phyloP scores from a whole-genome alignment of 1,284 basidiomycete species.

The Ceraceosorus bombacis region DNA sequence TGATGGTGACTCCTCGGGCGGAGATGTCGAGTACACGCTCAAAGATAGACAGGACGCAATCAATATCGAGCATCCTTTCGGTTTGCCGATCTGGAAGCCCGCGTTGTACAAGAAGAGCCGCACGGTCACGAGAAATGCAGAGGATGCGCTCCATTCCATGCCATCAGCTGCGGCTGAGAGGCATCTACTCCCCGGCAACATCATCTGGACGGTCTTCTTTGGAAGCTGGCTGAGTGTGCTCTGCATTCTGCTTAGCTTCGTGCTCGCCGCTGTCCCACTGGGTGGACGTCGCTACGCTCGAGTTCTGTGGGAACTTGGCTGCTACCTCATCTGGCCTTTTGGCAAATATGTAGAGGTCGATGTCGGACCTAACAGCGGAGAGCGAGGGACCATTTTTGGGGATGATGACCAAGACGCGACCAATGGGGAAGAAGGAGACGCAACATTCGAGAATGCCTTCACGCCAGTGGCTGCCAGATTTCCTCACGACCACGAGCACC shows the following conservation, averaged over 20 bases:
- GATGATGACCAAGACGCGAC: not conserved
- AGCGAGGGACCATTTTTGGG: conserved; percentile 14
- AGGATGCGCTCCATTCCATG: conserved; percentile 81
- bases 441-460: conserved; percentile 51
- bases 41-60: conserved; percentile 92
- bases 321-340: conserved; percentile 97
- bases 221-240: conserved; percentile 70
- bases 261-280: conserved; percentile 65
- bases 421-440: conserved; percentile 6
- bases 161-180: conserved; percentile 86
- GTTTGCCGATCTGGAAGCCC: conserved; percentile 98
- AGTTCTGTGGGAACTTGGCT: conserved; percentile 83
- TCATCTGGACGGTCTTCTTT: conserved; percentile 79
- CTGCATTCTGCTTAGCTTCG: conserved; percentile 62
- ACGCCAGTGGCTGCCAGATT: conserved; percentile 36
- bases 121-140: conserved; percentile 90
- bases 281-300: conserved; percentile 77
- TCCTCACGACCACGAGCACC: conserved; percentile 34
- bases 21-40: conserved; percentile 77
- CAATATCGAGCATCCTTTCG: conserved; percentile 98
- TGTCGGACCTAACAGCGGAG: conserved; percentile 45
- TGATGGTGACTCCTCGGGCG: conserved; percentile 10
- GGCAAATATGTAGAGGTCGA: conserved; percentile 92
- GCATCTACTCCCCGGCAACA: conserved; percentile 82
- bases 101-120: conserved; percentile 97